These are phyloP conservation scores for Pythium aphanidermatum DNA, from an alignment of 352 stramenopile genomes.

Conservation along the genomic window DNA sequence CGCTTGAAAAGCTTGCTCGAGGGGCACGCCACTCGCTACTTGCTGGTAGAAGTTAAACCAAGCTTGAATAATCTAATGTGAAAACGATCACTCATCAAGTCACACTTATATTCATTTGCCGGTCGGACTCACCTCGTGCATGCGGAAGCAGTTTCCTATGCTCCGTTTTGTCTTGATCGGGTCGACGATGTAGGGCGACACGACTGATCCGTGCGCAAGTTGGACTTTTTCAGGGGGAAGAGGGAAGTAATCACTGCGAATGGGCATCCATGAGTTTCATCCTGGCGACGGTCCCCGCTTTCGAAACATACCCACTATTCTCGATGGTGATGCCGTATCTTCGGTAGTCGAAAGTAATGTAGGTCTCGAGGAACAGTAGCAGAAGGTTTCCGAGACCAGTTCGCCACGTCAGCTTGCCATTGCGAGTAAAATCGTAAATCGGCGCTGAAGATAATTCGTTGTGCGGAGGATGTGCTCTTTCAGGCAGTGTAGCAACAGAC, in stretches of 20 bases:
- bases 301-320: constrained; percentile 52
- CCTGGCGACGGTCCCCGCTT: no score
- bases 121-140: constrained; percentile 58
- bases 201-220: constrained; percentile 26
- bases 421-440: constrained; percentile 59
- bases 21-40: constrained; percentile 17
- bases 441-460: neutral
- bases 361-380: constrained; percentile 79
- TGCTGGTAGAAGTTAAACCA: constrained; percentile 33
- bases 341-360: constrained; percentile 82
- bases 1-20: constrained; percentile 14
- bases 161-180: constrained; percentile 57
- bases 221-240: constrained; percentile 40
- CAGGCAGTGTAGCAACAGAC: no score
- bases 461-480: constrained; percentile 16
- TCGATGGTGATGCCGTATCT: constrained; percentile 71
- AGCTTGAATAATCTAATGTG: constrained; percentile 29
- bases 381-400: constrained; percentile 67
- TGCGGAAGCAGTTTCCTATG: constrained; percentile 80
- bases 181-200: constrained; percentile 67
- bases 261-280: no score
- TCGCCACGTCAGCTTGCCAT: constrained; percentile 54
- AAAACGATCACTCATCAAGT: neutral
- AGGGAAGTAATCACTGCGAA: constrained; percentile 71
- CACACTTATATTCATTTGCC: neutral